phyloP scores from a whole-genome alignment of 2,329 filamentous ascomycete species.

The Bipolaris cookei region DNA sequence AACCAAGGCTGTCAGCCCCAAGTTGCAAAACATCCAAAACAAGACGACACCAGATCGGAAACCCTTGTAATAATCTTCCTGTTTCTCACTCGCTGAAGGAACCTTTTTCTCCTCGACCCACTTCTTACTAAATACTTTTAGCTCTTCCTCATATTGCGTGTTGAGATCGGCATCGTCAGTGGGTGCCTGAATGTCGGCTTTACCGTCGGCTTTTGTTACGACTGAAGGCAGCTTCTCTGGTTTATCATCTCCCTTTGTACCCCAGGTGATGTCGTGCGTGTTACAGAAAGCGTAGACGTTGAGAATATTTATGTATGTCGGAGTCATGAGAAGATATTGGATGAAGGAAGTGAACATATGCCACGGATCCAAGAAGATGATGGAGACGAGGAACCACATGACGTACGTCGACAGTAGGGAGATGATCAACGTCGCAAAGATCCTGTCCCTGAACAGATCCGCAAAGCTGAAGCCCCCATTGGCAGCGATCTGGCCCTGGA shows the following conservation, averaged over 20 bases:
- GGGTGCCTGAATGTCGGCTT: conserved; percentile 84
- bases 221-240: conserved; percentile 87
- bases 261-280: conserved; percentile 97
- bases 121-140: conserved; percentile 76
- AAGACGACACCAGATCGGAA: conserved; percentile 92
- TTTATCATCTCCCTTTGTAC: conserved; percentile 97
- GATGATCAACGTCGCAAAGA: conserved; percentile 93
- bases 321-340: conserved; percentile 93
- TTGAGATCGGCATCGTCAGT: conserved; percentile 95
- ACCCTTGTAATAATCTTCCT: conserved; percentile 98
- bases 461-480: conserved; percentile 70
- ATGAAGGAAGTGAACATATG: conserved; percentile 96
- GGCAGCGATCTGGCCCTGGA: conserved; percentile 70
- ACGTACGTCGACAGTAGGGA: conserved; percentile 91
- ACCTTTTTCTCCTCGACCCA: conserved; percentile 72
- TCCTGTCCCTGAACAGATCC: conserved; percentile 80
- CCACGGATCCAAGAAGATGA: conserved; percentile 98
- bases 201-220: conserved; percentile 89
- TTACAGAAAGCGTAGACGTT: conserved; percentile 99
- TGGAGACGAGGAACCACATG: conserved; percentile 87
- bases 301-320: conserved; percentile 96
- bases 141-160: conserved; percentile 88
- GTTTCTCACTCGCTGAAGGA: conserved; percentile 71
- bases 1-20: conserved; percentile 84
- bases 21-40: conserved; percentile 96